phyloP scores from a whole-genome alignment of 1,284 basidiomycete species.

The Naganishia albida region DNA sequence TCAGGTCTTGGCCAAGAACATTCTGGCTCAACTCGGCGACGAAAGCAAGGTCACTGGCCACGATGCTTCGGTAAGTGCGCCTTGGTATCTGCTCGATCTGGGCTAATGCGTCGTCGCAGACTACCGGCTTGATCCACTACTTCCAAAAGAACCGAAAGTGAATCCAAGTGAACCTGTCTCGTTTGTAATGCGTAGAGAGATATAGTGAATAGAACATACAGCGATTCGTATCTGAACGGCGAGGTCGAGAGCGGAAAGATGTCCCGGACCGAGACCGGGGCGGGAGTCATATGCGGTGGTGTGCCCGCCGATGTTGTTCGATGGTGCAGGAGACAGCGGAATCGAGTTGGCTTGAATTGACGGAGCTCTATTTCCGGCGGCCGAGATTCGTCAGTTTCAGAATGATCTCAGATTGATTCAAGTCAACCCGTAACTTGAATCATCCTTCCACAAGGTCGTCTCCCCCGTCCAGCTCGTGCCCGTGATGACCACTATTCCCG shows the following conservation, averaged over 20 bases:
- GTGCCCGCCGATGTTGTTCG: too few species aligned
- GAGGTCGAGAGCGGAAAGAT: too few species aligned
- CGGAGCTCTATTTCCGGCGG: too few species aligned
- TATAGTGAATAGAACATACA: background rate
- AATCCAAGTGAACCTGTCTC: conserved; percentile 6
- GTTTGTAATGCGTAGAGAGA: background rate
- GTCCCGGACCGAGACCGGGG: too few species aligned
- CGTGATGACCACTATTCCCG: background rate
- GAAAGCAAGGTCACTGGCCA: conserved; percentile 85
- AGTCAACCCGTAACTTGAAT: too few species aligned
- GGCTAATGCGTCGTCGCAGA: conserved; percentile 57
- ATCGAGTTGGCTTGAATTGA: too few species aligned
- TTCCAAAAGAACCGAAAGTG: conserved; percentile 76
- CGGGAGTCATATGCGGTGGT: too few species aligned
- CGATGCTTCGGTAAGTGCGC: conserved; percentile 77
- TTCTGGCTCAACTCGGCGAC: conserved; percentile 79
- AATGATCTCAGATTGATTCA: too few species aligned
- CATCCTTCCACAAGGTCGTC: too few species aligned
- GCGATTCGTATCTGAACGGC: background rate
- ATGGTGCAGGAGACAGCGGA: too few species aligned
- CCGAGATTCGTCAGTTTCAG: too few species aligned
- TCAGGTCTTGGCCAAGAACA: conserved; percentile 82
- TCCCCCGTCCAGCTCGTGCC: too few species aligned
- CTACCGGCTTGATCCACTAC: conserved; percentile 89
- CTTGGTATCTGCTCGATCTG: background rate